phyloP scores from a whole-genome alignment of 2,329 filamentous ascomycete species.

The Trichoderma simmonsii region DNA sequence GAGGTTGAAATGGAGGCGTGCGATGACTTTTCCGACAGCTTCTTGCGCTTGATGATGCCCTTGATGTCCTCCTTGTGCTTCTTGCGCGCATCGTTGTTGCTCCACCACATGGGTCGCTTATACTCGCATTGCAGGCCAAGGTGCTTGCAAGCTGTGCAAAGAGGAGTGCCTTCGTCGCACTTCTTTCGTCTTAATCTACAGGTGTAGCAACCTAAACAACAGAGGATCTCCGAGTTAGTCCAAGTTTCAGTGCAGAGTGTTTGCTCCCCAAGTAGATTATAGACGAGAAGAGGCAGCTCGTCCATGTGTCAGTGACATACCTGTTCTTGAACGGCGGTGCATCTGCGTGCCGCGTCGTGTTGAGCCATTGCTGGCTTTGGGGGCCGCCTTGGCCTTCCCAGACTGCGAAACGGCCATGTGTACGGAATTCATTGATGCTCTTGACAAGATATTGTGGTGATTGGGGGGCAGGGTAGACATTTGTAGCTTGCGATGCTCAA shows the following conservation, averaged over 20 bases:
- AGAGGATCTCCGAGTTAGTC: neutral
- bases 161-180: slow-evolving; percentile 62
- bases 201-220: slow-evolving; percentile 59
- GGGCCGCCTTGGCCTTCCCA: slow-evolving; percentile 56
- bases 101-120: slow-evolving; percentile 96
- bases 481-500: slow-evolving; percentile 42
- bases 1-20: slow-evolving; percentile 50
- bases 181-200: slow-evolving; percentile 66
- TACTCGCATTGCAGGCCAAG: slow-evolving; percentile 91
- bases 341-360: slow-evolving; percentile 75
- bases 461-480: slow-evolving; percentile 67
- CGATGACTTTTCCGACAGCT: slow-evolving; percentile 81
- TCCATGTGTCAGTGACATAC: slow-evolving; percentile 52
- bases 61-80: slow-evolving; percentile 95
- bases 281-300: neutral
- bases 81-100: slow-evolving; percentile 81
- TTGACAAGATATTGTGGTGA: slow-evolving; percentile 49
- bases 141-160: slow-evolving; percentile 64
- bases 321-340: slow-evolving; percentile 91
- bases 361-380: slow-evolving; percentile 52
- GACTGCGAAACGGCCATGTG: slow-evolving; percentile 62
- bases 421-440: slow-evolving; percentile 44
- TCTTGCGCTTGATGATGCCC: slow-evolving; percentile 94
- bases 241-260: neutral
- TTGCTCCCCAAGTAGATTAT: neutral